Evolutionary conservation across 2,329 filamentous ascomycete species (phyloP), one percentile per base, ranked within the genome.

Genomic region (Cyphellophora europaea): DNA sequence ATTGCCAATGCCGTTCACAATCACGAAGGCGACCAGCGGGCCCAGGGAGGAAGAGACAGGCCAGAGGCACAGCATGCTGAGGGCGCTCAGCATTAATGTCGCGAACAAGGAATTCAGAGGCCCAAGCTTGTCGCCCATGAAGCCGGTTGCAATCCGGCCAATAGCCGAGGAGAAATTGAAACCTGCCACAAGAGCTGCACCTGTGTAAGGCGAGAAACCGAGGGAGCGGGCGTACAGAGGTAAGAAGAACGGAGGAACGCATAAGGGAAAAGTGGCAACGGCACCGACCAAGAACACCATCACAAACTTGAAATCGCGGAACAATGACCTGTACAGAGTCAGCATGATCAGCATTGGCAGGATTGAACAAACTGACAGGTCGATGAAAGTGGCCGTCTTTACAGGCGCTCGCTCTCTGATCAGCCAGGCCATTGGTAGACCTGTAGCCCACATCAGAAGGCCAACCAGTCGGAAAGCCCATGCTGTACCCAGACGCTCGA

Each of bases 381-480:
- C 71, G 10, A 74, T 51, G 30, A 71, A 62, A 2, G 50, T 54
- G 0, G 53, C 49, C 1, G 49, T 50, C 2, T 52, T 57, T n/a
- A 63, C 53, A 0, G 64, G 54, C 1, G 51, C 53, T 11, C 69
- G 56, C 40, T 73, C 67, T 37, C 62, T 62, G 28, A 77, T 63
- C 2, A 75, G 45, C 40, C 58, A 73, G 0, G 71, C 71, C 2
- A 70, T 69, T 2, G 74, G 73, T 1, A 77, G 47, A 0, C 71
- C 71, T 0, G 72, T 77, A 0, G 50, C 63, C 5, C 73, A 49
- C 2, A 64, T 71, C 5, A 65, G 40, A n/a, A 75, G 47, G 0
- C 70, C 71, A 0, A 74, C 54, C 8, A 25, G 21, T 15, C 70
- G 61, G 42, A 69, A 73, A 2, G 67, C 61, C 69, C 67, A 74